A percentile compares a stretch with the other conserved stretches of the same genome.
Conservation (phyloP, 306 rosid genomes). For the Macrotyloma uniflorum region DNA sequence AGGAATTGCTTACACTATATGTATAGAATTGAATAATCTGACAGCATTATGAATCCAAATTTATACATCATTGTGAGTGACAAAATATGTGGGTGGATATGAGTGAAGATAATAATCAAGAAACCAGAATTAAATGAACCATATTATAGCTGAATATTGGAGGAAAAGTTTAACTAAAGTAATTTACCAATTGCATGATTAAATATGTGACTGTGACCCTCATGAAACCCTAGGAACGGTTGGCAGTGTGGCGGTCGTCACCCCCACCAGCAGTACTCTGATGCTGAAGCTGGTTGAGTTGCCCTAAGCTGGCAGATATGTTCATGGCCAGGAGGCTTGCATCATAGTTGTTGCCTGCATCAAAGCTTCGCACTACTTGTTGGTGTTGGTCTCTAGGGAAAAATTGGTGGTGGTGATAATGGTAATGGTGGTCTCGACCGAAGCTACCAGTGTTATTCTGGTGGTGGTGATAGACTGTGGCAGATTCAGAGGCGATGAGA, state of each 20-base stretch:
- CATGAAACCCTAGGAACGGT: slow-evolving; percentile 74
- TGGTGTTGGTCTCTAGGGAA: slow-evolving; percentile 41
- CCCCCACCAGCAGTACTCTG: slow-evolving; percentile 53
- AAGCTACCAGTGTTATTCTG: slow-evolving; percentile 37
- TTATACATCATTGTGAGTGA: slow-evolving; percentile 26
- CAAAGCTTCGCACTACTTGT: slow-evolving; percentile 36
- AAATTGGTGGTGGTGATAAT: slow-evolving; percentile 64
- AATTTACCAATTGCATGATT: slow-evolving; percentile 37
- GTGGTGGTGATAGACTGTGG: slow-evolving; percentile 35
- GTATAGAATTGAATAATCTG: slow-evolving; percentile 33
- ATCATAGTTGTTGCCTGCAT: slow-evolving; percentile 59
- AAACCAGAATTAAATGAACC: slow-evolving; percentile 34
- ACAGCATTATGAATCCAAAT: slow-evolving; percentile 6
- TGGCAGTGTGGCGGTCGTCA: slow-evolving; percentile 76
- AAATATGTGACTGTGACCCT: slow-evolving; percentile 28
- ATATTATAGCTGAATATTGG: not conserved
- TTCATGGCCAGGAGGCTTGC: slow-evolving; percentile 78
- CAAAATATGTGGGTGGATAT: slow-evolving; percentile 34
- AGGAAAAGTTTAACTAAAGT: slow-evolving; percentile 13
- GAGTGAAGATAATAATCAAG: slow-evolving; percentile 10
- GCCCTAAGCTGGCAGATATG: slow-evolving; percentile 76
- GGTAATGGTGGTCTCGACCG: slow-evolving; percentile 38
- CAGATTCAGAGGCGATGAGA: slow-evolving; percentile 36
- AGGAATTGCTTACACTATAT: slow-evolving; percentile 27
- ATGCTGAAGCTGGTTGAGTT: slow-evolving; percentile 76